A percentile compares a stretch with the other conserved stretches of the same genome.
phyloP scores from a whole-genome alignment of 2,329 filamentous ascomycete genomes.

The Albophoma yamanashiensis region DNA sequence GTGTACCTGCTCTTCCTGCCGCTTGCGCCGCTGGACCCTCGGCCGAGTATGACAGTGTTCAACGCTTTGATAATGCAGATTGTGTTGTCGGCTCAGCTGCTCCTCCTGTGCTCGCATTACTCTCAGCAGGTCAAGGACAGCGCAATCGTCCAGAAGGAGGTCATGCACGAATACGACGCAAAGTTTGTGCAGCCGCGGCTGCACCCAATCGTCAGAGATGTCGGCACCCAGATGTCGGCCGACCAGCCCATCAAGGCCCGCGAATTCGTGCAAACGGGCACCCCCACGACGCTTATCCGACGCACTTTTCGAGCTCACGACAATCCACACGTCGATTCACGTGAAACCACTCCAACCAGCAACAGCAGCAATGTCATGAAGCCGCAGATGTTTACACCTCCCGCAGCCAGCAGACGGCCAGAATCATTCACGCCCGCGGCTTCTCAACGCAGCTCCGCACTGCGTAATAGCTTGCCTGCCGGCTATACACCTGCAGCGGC shows the following conservation, averaged over 20 bases:
- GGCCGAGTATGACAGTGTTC: conserved; percentile 77
- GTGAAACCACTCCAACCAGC: conserved; percentile 28
- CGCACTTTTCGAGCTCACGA: conserved; percentile 72
- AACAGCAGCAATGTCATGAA: conserved; percentile 23
- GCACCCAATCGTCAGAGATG: conserved; percentile 68
- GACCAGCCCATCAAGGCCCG: conserved; percentile 29
- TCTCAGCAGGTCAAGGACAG: conserved; percentile 78
- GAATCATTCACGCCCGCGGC: conserved; percentile 23
- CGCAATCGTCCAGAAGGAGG: conserved; percentile 77
- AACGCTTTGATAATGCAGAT: conserved; percentile 68
- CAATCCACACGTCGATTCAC: conserved; percentile 69
- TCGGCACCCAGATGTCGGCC: conserved; percentile 65
- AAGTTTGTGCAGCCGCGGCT: conserved; percentile 89
- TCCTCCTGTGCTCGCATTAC: conserved; percentile 62
- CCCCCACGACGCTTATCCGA: conserved; percentile 53
- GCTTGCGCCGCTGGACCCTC: conserved; percentile 60
- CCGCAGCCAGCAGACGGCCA: conserved; percentile 16
- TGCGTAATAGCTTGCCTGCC: conserved; percentile 23
- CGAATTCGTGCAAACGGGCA: conserved; percentile 37
- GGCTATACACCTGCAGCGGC: conserved; percentile 18
- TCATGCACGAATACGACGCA: conserved; percentile 88
- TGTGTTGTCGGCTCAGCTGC: conserved; percentile 68
- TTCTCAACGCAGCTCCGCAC: conserved; percentile 15
- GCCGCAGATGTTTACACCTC: conserved; percentile 33
- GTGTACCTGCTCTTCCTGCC: conserved; percentile 86